Percentiles rank a stretch among this genome's conserved stretches.
Evolutionary conservation across 2,329 filamentous ascomycete genomes (phyloP).

Genomic region (Phyllosticta citribraziliensis): DNA sequence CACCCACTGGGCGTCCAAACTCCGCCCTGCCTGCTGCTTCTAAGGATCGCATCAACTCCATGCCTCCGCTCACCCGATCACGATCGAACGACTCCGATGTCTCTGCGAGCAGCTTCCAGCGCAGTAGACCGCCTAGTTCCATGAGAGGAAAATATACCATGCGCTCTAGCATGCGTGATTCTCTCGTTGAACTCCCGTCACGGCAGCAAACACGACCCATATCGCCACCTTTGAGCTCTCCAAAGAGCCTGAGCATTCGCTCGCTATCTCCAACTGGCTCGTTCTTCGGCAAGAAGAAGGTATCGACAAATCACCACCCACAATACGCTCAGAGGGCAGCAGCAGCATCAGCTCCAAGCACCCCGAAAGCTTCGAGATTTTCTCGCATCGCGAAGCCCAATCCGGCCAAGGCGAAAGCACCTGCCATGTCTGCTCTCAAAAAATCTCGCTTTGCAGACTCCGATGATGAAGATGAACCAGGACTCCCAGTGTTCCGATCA

Average conservation of each 20-base stretch:
- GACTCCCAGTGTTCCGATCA: conserved; percentile 31
- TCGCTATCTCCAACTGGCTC: conserved; percentile 59
- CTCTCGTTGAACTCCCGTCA: conserved; percentile 25
- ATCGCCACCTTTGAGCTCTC: conserved; percentile 25
- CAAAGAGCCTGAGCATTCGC: conserved; percentile 57
- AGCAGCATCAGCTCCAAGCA: conserved; percentile 1
- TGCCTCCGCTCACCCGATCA: conserved; percentile 17
- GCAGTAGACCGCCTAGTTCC: conserved; percentile 33
- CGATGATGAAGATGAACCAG: conserved; percentile 38
- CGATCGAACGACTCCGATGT: conserved; percentile 33
- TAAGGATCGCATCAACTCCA: conserved; percentile 20
- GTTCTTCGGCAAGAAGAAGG: conserved; percentile 28
- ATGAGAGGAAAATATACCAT: conserved; percentile 49
- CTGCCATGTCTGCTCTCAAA: neutral
- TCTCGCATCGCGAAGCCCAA: conserved; percentile 16
- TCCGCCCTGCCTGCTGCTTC: conserved; percentile 12
- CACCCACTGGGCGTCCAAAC: conserved; percentile 19
- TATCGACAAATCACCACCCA: conserved; percentile 10
- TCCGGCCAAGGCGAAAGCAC: conserved; percentile 12
- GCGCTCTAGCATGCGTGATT: conserved; percentile 61
- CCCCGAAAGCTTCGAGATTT: neutral
- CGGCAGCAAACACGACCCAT: conserved; percentile 2
- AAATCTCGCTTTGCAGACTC: conserved; percentile 56
- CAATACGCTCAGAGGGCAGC: conserved; percentile 12
- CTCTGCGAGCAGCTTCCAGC: conserved; percentile 67